Conservation (phyloP, 2,329 filamentous ascomycete genomes). For the Plectosphaerella plurivora region DNA sequence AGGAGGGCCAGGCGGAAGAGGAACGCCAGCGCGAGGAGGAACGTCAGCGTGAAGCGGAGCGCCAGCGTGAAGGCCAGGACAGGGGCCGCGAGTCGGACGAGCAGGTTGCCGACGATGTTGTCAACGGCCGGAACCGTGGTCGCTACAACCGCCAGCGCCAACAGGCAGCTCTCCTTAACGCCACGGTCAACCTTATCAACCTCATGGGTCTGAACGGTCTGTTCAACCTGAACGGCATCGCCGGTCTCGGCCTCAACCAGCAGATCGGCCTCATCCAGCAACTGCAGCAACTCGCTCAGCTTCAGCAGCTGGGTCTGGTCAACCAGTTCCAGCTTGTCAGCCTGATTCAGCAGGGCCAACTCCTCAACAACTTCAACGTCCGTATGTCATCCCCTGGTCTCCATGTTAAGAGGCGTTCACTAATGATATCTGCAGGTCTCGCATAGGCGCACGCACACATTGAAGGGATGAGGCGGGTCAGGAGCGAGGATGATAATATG, state of each 20-base stretch:
- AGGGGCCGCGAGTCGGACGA: slow-evolving; percentile 5
- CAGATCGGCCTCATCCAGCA: slow-evolving; percentile 19
- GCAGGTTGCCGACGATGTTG: slow-evolving; percentile 4
- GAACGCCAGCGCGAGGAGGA: slow-evolving; percentile 20
- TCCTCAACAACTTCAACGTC: slow-evolving; percentile 13
- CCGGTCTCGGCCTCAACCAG: slow-evolving; percentile 20
- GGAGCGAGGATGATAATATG: neutral
- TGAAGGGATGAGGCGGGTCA: neutral
- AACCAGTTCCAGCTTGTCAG: slow-evolving; percentile 14
- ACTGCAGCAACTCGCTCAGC: slow-evolving; percentile 19
- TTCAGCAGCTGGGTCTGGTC: slow-evolving; percentile 17
- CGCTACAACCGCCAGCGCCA: slow-evolving; percentile 7
- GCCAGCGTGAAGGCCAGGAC: neutral
- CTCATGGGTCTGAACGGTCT: slow-evolving; percentile 20
- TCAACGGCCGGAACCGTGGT: slow-evolving; percentile 7
- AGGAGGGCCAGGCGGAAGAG: slow-evolving; percentile 18
- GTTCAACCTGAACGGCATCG: slow-evolving; percentile 19
- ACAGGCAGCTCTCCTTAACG: slow-evolving; percentile 9
- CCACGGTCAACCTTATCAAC: slow-evolving; percentile 18
- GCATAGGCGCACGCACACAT: too few species aligned
- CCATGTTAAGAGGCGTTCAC: slow-evolving; percentile 7
- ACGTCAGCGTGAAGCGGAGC: neutral
- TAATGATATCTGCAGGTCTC: slow-evolving; percentile 4
- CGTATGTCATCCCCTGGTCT: slow-evolving; percentile 24
- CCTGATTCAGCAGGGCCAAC: slow-evolving; percentile 16